phyloP scores from a whole-genome alignment of 2,329 filamentous ascomycete genomes.

The Aureobasidium sp. region DNA sequence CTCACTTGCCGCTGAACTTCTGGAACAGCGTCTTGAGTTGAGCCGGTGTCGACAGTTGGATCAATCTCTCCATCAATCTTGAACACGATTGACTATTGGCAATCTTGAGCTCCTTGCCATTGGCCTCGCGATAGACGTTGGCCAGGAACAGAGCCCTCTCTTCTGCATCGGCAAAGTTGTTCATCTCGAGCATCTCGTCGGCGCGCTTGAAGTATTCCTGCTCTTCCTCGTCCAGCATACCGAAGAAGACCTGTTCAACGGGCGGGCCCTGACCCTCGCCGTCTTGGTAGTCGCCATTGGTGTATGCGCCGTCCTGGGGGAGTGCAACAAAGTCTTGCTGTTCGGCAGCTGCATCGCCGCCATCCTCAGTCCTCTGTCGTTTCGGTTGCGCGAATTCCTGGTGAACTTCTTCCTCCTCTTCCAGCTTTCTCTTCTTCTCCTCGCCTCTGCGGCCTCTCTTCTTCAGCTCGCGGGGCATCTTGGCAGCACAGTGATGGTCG shows the following conservation, averaged over 20 bases:
- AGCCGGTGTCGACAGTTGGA: constrained; percentile 66
- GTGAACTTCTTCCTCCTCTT: constrained; percentile 32
- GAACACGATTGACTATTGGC: constrained; percentile 95
- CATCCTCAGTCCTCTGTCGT: constrained; percentile 29
- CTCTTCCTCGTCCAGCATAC: constrained; percentile 85
- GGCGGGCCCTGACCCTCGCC: constrained; percentile 28
- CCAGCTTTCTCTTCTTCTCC: constrained; percentile 46
- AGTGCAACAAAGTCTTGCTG: constrained; percentile 23
- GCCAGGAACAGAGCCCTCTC: constrained; percentile 52
- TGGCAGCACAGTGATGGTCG: neutral
- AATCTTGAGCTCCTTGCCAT: constrained; percentile 91
- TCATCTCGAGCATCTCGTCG: constrained; percentile 81
- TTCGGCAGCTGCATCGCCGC: constrained; percentile 34
- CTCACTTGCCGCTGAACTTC: constrained; percentile 71
- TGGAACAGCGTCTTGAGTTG: constrained; percentile 85
- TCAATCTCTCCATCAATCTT: constrained; percentile 82
- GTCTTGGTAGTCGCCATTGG: constrained; percentile 28
- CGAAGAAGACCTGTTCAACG: constrained; percentile 73
- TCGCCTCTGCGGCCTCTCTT: constrained; percentile 50
- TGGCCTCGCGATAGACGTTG: constrained; percentile 78
- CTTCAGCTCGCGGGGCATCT: constrained; percentile 55
- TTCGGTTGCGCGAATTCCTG: constrained; percentile 31
- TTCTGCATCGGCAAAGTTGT: constrained; percentile 74
- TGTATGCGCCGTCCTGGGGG: constrained; percentile 22
- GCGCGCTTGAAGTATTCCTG: constrained; percentile 92